Evolutionary conservation across 768 basidiomycete genomes (phyloP), one percentile per base, ranked within the genome.

Genomic region (Botryobasidium botryosum): DNA sequence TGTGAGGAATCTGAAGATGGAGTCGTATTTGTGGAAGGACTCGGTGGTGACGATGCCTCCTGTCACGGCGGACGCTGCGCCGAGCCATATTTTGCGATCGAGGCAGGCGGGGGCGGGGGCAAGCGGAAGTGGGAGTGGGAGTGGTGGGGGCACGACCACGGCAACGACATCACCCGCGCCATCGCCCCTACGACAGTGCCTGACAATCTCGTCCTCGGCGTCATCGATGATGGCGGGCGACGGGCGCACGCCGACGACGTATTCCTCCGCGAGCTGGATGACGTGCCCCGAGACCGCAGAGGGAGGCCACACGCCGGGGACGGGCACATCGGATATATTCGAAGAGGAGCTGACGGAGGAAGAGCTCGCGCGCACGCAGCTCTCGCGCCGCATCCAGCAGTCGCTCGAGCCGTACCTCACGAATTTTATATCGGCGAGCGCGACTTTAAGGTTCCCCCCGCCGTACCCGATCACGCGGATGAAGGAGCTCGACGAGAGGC

Each of bases 21-120:
- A 99, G 64, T 86, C 83, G 0, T 82, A 84, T 55, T 67, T 88
- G n/a, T 87, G 85, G 86, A 86, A 82, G 59, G 83, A 88, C 56
- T 82, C 77, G 17, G 74, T 86, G 45, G 79, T 86, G 48, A 77
- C 77, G 0, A 57, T 84, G 21, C 80, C 81, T 10, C 65, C 70
- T 6, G 68, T 84, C 51, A 72, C 75, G 43, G 54, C 67, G 27
- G 73, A 77, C 49, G 81, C 85, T 5, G 69, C 75, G 8, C 80
- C 83, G 20, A 54, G 65, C 2, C 48, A 66, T 28, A 50, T 40
- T 2, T 41, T 46, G 13, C 48, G 40, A 21, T 39, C 23, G 12
- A n/a, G n/a, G n/a, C n/a, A n/a, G n/a, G n/a, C n/a, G n/a, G n/a
- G n/a, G n/a, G n/a, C n/a, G n/a, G n/a, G n/a, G n/a, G n/a, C n/a